Conservation (phyloP, 139 green algal genomes). For the Auxenochlorella protothecoides region DNA sequence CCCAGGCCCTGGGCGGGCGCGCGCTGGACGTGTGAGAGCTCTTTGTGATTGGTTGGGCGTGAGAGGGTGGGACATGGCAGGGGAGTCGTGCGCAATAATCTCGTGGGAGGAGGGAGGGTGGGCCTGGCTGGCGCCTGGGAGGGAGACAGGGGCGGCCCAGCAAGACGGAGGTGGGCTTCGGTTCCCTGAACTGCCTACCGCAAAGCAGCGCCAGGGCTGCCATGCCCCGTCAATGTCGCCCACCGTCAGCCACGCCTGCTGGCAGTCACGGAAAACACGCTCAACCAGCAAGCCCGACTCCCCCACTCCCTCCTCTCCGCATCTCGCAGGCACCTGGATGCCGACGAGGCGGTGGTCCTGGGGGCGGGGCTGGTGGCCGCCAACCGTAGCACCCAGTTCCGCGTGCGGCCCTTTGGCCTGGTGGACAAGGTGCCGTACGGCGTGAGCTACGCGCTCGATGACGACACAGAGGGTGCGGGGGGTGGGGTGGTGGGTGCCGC, state of each 20-base stretch:
- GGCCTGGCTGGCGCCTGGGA: background rate
- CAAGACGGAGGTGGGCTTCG: background rate
- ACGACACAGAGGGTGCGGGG: slow-evolving; percentile 2
- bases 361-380: slow-evolving; percentile 86
- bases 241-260: too few species aligned
- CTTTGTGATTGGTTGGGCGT: background rate
- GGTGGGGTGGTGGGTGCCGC: slow-evolving; percentile 2
- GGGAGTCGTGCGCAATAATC: too few species aligned
- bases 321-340: slow-evolving; percentile 81
- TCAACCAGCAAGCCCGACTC: background rate
- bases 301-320: background rate
- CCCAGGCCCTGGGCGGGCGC: slow-evolving; percentile 54
- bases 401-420: slow-evolving; percentile 89
- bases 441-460: slow-evolving; percentile 41
- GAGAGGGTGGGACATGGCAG: background rate
- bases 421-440: slow-evolving; percentile 68
- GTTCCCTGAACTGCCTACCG: too few species aligned
- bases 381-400: slow-evolving; percentile 92
- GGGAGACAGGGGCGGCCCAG: background rate
- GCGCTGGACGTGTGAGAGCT: slow-evolving; percentile 47
- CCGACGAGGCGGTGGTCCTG: slow-evolving; percentile 88
- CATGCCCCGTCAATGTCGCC: too few species aligned
- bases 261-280: too few species aligned
- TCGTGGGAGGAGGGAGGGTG: too few species aligned
- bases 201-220: too few species aligned